Conservation (phyloP, 169 alveolate species). For the Eimeria tenella region DNA sequence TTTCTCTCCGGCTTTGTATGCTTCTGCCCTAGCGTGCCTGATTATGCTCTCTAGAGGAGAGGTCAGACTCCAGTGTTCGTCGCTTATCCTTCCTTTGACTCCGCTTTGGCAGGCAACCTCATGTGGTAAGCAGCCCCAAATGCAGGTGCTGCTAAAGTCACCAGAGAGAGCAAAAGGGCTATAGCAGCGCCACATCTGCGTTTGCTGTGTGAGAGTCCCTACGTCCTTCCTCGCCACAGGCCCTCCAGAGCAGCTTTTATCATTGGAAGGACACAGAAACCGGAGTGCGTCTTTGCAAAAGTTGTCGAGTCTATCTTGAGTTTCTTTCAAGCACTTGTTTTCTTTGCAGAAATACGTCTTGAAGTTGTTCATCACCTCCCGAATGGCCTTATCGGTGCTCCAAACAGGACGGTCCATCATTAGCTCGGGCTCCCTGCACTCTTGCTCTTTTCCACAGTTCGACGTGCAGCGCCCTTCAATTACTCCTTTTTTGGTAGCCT, state of each 20-base stretch:
- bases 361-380: not conserved
- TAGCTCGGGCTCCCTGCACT: no score
- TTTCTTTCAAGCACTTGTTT: not conserved
- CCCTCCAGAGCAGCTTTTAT: not conserved
- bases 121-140: not conserved
- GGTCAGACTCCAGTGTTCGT: not conserved
- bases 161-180: not conserved
- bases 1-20: not conserved
- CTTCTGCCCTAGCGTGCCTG: not conserved
- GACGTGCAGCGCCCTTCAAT: no score
- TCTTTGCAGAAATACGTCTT: not conserved
- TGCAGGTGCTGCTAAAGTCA: not conserved
- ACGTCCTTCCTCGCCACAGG: not conserved
- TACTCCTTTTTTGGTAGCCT: no score
- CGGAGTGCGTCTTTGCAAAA: not conserved
- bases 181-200: not conserved
- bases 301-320: not conserved
- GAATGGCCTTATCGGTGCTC: not conserved
- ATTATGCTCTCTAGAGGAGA: not conserved
- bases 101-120: not conserved
- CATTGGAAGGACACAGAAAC: not conserved
- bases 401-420: not conserved
- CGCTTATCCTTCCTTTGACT: not conserved
- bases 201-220: not conserved
- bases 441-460: no score